A percentile compares a stretch with the other conserved stretches of the same genome.
Evolutionary conservation across 352 stramenopile genomes (phyloP).

Genomic region (Globisporangium okanoganense): DNA sequence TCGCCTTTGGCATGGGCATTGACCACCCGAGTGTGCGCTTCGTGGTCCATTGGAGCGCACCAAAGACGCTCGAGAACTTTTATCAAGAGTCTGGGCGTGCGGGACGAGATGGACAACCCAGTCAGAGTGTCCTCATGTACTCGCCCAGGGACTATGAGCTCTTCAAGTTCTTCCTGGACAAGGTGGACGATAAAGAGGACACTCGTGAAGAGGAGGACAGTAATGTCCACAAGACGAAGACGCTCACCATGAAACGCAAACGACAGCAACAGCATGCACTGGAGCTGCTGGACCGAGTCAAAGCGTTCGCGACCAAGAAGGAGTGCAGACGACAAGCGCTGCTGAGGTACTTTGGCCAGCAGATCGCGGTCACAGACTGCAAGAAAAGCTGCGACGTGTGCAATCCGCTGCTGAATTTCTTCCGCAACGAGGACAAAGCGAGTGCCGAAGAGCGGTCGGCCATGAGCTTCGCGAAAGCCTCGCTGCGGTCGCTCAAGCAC

Average conservation of each 20-base stretch:
- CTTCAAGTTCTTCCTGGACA: slow-evolving; percentile 43
- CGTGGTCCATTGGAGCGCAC: slow-evolving; percentile 86
- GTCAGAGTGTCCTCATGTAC: slow-evolving; percentile 87
- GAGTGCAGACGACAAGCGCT: slow-evolving; percentile 49
- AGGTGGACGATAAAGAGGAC: slow-evolving; percentile 11
- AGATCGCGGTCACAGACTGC: slow-evolving; percentile 41
- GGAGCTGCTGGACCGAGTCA: slow-evolving; percentile 32
- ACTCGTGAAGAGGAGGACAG: not conserved
- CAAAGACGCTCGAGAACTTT: slow-evolving; percentile 93
- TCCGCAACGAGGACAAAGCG: slow-evolving; percentile 42
- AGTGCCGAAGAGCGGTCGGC: slow-evolving; percentile 13
- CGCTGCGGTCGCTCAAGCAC: not conserved
- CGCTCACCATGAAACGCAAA: slow-evolving; percentile 5
- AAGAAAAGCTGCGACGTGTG: slow-evolving; percentile 51
- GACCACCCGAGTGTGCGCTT: slow-evolving; percentile 90
- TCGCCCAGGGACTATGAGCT: slow-evolving; percentile 41
- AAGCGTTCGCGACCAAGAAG: slow-evolving; percentile 41
- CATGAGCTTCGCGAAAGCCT: slow-evolving; percentile 11
- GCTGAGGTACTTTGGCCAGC: slow-evolving; percentile 53
- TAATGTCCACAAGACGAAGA: slow-evolving; percentile 3
- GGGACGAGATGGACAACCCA: slow-evolving; percentile 89
- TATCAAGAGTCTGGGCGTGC: slow-evolving; percentile 96
- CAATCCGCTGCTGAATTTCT: slow-evolving; percentile 48
- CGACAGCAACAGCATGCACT: slow-evolving; percentile 22
- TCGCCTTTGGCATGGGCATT: slow-evolving; percentile 93